Base-by-base conservation (phyloP, 371 early-diverging fungal species). In the Zychaea mexicana region DNA sequence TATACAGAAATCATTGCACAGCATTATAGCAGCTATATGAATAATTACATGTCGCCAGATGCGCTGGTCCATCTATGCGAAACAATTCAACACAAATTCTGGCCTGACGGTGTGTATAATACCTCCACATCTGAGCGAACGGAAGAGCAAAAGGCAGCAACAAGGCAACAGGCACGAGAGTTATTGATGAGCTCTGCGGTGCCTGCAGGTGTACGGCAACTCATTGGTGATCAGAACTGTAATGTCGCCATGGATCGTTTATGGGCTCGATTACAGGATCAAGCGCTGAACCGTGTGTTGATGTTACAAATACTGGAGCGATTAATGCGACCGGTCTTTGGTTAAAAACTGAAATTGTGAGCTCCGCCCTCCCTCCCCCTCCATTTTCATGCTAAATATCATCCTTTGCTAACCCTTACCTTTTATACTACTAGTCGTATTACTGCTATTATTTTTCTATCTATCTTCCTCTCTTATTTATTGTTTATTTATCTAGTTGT, bases 151-250 rank as follows among this genome's bases (percentile, higher is more conserved):
- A 77, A 72, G 32, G 77, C 73, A 24, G 55, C 65, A 21, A 77
- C 62, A 3, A 65, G 66, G 38, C 38, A 57, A 2, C 62, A 68
- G 28, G 82, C 82, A 13, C 54, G 78, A 2, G 46, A 33, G 0
- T 13, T 82, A 38, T 39, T 82, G 26, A 74, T 78, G 65, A 58
- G 60, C 15, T 60, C 68, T 22, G 67, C 76, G 12, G 73, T 82
- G 9, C 82, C 82, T 4, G 66, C 58, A 22, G 69, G 76, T 2
- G 74, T 79, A 12, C 64, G 80, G 9, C 82, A 82, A 21, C 31
- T 82, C 13, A 74, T 82, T 61, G 82, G 82, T 13, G 82, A 82
- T 15, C 76, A 79, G 54, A 82, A 82, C 19, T 76, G 73, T 42
- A 73, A 65, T 45, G 66, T 60, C 12, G 74, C 82, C 0, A 82